phyloP scores from a whole-genome alignment of 2,329 filamentous ascomycete genomes.

The Leptodontidium sp. region DNA sequence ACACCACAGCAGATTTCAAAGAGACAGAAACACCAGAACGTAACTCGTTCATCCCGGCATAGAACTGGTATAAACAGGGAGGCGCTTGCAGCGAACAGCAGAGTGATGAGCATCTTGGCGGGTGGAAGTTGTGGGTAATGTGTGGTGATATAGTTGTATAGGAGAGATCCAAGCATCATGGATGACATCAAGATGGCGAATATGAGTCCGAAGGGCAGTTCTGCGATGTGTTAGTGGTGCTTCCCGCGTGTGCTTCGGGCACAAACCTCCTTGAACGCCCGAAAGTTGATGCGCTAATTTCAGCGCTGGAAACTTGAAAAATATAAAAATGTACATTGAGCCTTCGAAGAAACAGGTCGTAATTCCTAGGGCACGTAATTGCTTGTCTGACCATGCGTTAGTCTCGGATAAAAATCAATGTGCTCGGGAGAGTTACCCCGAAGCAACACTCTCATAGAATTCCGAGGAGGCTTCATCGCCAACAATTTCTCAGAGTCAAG shows the following conservation, averaged over 20 bases:
- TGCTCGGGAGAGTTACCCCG: neutral
- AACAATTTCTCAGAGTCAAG: neutral
- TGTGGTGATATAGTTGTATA: slow-evolving; percentile 51
- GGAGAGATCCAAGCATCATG: slow-evolving; percentile 64
- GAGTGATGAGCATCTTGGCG: slow-evolving; percentile 46
- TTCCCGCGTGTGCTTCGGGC: neutral
- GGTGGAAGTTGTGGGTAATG: slow-evolving; percentile 22
- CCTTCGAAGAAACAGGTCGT: slow-evolving; percentile 65
- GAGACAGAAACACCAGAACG: slow-evolving; percentile 64
- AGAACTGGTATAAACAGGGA: slow-evolving; percentile 54
- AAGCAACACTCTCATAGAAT: neutral
- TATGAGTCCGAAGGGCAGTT: slow-evolving; percentile 57
- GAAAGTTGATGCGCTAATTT: slow-evolving; percentile 49
- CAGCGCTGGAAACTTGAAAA: slow-evolving; percentile 65
- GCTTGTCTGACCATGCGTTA: slow-evolving; percentile 48
- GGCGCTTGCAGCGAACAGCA: slow-evolving; percentile 49
- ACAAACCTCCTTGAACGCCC: slow-evolving; percentile 43
- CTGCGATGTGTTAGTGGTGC: slow-evolving; percentile 36
- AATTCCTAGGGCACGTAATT: slow-evolving; percentile 58
- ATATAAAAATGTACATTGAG: slow-evolving; percentile 67
- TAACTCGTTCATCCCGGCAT: slow-evolving; percentile 52
- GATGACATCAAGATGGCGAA: slow-evolving; percentile 66
- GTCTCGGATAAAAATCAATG: neutral
- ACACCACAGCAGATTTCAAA: slow-evolving; percentile 64
- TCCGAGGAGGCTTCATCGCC: neutral